These are phyloP conservation scores for Yarrowia galli DNA, from an alignment of 1,139 yeast genomes.

Conservation along the genomic window DNA sequence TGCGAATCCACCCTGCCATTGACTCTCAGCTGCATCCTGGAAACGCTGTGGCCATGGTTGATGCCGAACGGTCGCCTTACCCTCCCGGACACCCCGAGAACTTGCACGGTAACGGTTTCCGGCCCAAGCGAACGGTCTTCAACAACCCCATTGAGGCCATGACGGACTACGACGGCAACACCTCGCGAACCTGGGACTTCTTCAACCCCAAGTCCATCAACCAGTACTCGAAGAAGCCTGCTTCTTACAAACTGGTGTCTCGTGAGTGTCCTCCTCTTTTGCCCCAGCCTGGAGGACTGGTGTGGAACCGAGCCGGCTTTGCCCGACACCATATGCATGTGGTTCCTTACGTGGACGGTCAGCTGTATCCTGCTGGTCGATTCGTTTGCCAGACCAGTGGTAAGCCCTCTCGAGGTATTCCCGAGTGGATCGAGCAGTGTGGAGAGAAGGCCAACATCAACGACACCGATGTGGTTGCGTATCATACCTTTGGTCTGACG, in stretches of 20 bases:
- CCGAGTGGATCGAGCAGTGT: constrained; percentile 71
- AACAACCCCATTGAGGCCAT: constrained; percentile 73
- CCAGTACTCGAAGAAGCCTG: constrained; percentile 75
- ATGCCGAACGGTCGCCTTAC: constrained; percentile 61
- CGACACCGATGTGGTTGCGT: constrained; percentile 72
- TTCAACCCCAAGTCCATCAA: constrained; percentile 73
- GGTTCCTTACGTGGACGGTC: constrained; percentile 67
- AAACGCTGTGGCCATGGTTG: constrained; percentile 75
- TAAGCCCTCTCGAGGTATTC: constrained; percentile 72
- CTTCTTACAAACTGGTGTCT: constrained; percentile 79
- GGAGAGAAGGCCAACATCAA: constrained; percentile 64
- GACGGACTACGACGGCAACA: constrained; percentile 65
- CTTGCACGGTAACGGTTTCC: constrained; percentile 77
- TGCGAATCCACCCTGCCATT: constrained; percentile 78
- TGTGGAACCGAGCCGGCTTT: constrained; percentile 84
- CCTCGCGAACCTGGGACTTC: constrained; percentile 80
- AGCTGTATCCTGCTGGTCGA: constrained; percentile 75
- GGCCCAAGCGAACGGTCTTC: constrained; percentile 64
- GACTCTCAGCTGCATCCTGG: constrained; percentile 65
- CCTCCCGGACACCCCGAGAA: constrained; percentile 72
- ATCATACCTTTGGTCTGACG: constrained; percentile 84
- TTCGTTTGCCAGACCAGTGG: constrained; percentile 62
- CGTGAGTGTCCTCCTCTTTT: constrained; percentile 74
- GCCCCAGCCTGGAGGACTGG: constrained; percentile 77
- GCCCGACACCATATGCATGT: constrained; percentile 72